Base-by-base conservation (phyloP, 2,329 filamentous ascomycete species). In the Pseudonectria foliicola region DNA sequence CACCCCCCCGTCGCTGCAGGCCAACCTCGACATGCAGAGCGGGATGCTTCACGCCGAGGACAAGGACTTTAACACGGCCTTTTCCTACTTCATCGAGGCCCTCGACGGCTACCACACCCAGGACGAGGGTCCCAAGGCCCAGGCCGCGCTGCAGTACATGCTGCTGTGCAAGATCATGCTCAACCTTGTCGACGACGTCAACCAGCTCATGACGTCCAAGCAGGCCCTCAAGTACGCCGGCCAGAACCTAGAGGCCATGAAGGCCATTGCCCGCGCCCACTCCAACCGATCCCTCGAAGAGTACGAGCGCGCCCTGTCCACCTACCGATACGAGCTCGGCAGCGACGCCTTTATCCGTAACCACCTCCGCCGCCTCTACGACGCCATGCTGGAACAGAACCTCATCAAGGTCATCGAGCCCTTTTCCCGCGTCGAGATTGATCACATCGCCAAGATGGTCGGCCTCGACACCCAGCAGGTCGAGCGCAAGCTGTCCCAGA, bases 111-210 rank as follows among this genome's bases (percentile, higher is more conserved):
- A 96, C 65, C 87, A 92, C 66, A 82, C 82, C 30, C 88, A 94
- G 61, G 92, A 98, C 49, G 88, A 95, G 59, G 70, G 80, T 26
- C 68, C 74, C 45, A 88, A 89, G 65, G 92, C 93, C n/a, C 93
- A 90, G n/a, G 86, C 90, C 10, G 88, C 92, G 10, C 72, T 98
- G 47, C 92, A 98, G 70, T 98, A 98, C 73, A 98, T 98, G 92
- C 77, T 98, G 35, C 80, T 98, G 25, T 96, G 92, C 80, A 98
- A 98, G 72, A 92, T 98, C 63, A 98, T 98, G 93, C 75, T 98
- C 51, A 98, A 98, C 67, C 74, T 93, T 27, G 87, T 80, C 48
- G 89, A 96, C 69, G 93, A 98, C 62, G 90, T 98, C 61, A 94
- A 90, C 66, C 80, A 84, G 57, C 77, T 98, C 49, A 87, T 98